Evolutionary conservation across 1,139 yeast species (phyloP), one percentile per base, ranked within the genome.

Genomic region (Candida glucosophila): DNA sequence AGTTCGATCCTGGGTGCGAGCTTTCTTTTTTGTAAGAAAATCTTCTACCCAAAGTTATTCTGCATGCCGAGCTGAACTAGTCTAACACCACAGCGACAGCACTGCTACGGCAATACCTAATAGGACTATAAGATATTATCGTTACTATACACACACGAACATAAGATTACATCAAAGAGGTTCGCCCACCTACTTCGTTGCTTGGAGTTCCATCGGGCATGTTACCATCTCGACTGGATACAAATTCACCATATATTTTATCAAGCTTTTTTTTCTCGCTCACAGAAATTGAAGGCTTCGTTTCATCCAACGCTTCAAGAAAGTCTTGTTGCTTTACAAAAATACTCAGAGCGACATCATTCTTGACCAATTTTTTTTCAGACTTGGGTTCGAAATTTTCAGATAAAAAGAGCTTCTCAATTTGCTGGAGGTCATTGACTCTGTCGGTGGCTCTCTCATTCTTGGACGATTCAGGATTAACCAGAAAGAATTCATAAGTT

Each of bases 161-260:
- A 8, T n/a, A 16, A 16, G n/a, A n/a, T 50, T 46, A 80, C 78
- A 76, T 76, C 27, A 81, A 54, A 0, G 88, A 78, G 3, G 83
- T 71, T 30, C 96, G 60, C 2, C 88, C 95, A 2, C 97, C 97
- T 15, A 86, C 70, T 29, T 82, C 92, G 24, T 65, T 77, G 38
- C 94, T 77, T 4, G 90, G 76, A 18, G 76, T 67, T 0, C 96
- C 96, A 39, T 76, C 77, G 2, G 93, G 95, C 86, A 88, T 76
- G 32, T 80, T 78, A 0, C 95, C 96, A 34, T 81, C 88, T 24
- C 97, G 58, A 17, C 76, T 90, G 16, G 77, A 69, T 10, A 79
- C 73, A 47, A 90, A 90, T 46, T 80, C 76, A 19, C 62, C 50
- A 48, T 90, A 90, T 23, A 90, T 78, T 1, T 48, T 55, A 15